Percentiles rank a stretch among this genome's conserved stretches.
These are phyloP conservation scores for Fusarium sp. DNA, from an alignment of 2,329 filamentous ascomycete species.

Conservation along the genomic window DNA sequence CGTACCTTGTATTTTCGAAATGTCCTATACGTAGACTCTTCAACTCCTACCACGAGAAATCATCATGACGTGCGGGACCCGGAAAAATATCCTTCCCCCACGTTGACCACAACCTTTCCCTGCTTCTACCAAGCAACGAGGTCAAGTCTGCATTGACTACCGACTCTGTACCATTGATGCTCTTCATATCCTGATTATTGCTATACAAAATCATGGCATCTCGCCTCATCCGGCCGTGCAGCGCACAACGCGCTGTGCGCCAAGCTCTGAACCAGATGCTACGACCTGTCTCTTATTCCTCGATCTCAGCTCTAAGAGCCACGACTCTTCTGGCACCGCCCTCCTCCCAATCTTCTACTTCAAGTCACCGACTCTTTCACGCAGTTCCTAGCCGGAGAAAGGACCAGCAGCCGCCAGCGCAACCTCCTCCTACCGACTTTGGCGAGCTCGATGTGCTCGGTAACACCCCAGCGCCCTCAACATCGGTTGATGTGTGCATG, in stretches of 20 bases:
- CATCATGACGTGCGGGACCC: slow-evolving; percentile 46
- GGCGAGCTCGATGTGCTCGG: slow-evolving; percentile 80
- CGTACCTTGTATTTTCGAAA: background rate
- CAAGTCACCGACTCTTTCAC: slow-evolving; percentile 39
- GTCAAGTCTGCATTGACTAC: background rate
- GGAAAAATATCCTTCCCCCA: slow-evolving; percentile 44
- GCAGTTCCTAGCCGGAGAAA: slow-evolving; percentile 29
- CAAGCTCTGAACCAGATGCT: slow-evolving; percentile 31
- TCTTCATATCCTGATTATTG: background rate
- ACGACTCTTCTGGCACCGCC: slow-evolving; percentile 1
- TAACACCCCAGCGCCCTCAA: slow-evolving; percentile 79
- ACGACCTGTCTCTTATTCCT: slow-evolving; percentile 20
- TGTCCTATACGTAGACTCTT: background rate
- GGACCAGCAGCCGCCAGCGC: slow-evolving; percentile 43
- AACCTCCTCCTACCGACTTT: slow-evolving; percentile 70
- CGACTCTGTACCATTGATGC: background rate
- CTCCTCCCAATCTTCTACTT: slow-evolving; percentile 1
- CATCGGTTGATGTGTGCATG: slow-evolving; percentile 84
- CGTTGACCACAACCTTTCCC: slow-evolving; percentile 22
- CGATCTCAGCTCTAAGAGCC: slow-evolving; percentile 28
- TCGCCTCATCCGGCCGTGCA: slow-evolving; percentile 38
- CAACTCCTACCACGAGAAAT: slow-evolving; percentile 4
- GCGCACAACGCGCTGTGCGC: slow-evolving; percentile 37
- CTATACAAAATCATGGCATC: slow-evolving; percentile 30
- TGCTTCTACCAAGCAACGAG: slow-evolving; percentile 9